Base-by-base conservation (phyloP, 2,329 filamentous ascomycete genomes). In the Sporothrix protearum region DNA sequence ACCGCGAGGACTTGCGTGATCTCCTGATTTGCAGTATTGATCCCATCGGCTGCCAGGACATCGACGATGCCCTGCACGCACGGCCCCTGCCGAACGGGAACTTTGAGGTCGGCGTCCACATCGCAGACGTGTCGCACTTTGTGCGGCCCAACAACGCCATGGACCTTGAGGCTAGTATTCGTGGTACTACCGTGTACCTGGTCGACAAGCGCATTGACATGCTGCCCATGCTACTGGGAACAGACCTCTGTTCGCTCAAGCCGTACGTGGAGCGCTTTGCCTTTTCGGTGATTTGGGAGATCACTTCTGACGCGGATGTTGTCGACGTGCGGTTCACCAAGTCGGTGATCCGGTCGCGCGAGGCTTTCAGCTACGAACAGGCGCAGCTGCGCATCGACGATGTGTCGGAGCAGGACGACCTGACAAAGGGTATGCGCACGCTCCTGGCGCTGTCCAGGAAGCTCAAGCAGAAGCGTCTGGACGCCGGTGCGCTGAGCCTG, bases 131-230 rank as follows among this genome's bases (percentile, higher is more conserved):
- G n/a, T 98, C 96, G 10, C 92, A 99, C 82, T 99, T 99, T 78
- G 96, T 99, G 77, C 97, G 96, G 81, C 94, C 96, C 33, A 94
- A 92, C 80, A 99, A 95, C 78, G 91, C 96, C 70, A 99, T 99
- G 96, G 96, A 99, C 79, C 88, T 90, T 64, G 96, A 99, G 82
- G 96, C 96, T 2, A 96, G 93, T 78, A 89, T 97, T 78, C 91
- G 96, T 77, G 96, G 96, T 74, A 98, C 96, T 4, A 98, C 95
- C 0, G 96, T 99, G 36, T 99, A 99, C 79, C 85, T 99, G 19
- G 96, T 99, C 2, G 96, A 99, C 81, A 99, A 99, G 85, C 94
- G 96, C 77, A 99, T 99, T 77, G 96, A 99, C 84, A 99, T 99
- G 96, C 86, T 99, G 80, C 96, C 96, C 0, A 94, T 94, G 86